Conservation (phyloP, 768 basidiomycete species). For the Lactarius evosmus region DNA sequence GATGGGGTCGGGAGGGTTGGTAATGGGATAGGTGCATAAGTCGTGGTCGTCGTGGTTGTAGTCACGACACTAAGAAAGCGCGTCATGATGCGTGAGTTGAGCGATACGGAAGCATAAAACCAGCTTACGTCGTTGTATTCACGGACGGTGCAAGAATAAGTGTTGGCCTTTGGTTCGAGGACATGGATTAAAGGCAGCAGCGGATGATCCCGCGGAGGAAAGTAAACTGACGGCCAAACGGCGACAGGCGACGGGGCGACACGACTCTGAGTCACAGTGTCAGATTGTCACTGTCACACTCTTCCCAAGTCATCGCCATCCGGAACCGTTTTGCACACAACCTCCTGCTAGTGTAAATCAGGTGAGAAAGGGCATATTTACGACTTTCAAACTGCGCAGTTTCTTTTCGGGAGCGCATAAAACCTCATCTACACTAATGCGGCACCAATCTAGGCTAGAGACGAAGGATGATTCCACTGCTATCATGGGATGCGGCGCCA, state of each 20-base stretch:
- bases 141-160: constrained; percentile 77
- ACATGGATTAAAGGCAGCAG: constrained; percentile 46
- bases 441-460: neutral
- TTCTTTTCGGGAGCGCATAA: neutral
- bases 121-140: constrained; percentile 75
- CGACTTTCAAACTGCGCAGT: no score
- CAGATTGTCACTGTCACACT: constrained; percentile 10
- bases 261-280: neutral
- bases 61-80: constrained; percentile 65
- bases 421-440: neutral
- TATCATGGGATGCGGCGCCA: neutral
- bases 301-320: no score
- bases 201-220: constrained; percentile 32
- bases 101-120: constrained; percentile 3
- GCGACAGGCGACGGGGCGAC: constrained; percentile 2
- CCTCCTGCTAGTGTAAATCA: no score
- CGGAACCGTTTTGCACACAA: no score
- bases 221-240: constrained; percentile 22
- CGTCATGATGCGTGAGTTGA: constrained; percentile 1
- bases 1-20: constrained; percentile 69
- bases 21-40: constrained; percentile 83
- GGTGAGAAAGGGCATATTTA: no score
- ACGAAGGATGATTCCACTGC: neutral
- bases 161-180: constrained; percentile 58
- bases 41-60: constrained; percentile 87